Percentiles rank a stretch among this genome's conserved stretches.
These are phyloP conservation scores for Pythium coloratum DNA, from an alignment of 352 stramenopile genomes.

Conservation along the genomic window DNA sequence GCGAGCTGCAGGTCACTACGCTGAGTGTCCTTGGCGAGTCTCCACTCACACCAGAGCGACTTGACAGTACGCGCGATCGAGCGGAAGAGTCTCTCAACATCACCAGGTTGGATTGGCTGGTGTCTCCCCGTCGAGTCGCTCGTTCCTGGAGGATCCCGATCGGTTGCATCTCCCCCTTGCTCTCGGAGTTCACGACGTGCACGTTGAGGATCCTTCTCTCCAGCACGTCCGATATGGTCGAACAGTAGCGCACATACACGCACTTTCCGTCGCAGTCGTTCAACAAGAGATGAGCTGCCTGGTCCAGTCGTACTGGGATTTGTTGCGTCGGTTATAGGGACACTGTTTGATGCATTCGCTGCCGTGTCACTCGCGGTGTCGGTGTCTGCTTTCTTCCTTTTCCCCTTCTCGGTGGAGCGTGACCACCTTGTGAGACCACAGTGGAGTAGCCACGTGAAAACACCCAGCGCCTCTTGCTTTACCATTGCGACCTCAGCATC, in stretches of 20 bases:
- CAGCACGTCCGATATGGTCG: constrained; percentile 8
- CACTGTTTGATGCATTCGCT: not conserved
- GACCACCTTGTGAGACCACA: not conserved
- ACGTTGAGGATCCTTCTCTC: not conserved
- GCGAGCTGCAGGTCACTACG: constrained; percentile 24
- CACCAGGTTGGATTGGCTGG: not conserved
- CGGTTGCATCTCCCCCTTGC: not conserved
- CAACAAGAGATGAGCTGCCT: constrained; percentile 24
- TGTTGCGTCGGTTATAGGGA: not conserved
- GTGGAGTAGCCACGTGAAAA: not conserved
- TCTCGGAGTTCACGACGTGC: not conserved
- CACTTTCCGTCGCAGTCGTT: constrained; percentile 36
- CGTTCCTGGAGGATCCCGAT: not conserved
- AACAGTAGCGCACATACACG: constrained; percentile 34
- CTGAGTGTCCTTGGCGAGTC: constrained; percentile 28
- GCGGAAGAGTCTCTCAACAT: constrained; percentile 13
- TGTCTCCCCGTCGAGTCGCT: not conserved
- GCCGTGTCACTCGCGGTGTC: not conserved
- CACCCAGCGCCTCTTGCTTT: not conserved
- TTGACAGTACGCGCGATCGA: constrained; percentile 26
- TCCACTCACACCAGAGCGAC: constrained; percentile 52
- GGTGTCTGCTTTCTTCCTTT: not conserved
- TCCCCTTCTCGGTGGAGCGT: not conserved
- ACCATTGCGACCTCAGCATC: not conserved
- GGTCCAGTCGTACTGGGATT: not conserved